Base-by-base conservation (phyloP, 805 yeast genomes). In the Ogataea wickerhamii region DNA sequence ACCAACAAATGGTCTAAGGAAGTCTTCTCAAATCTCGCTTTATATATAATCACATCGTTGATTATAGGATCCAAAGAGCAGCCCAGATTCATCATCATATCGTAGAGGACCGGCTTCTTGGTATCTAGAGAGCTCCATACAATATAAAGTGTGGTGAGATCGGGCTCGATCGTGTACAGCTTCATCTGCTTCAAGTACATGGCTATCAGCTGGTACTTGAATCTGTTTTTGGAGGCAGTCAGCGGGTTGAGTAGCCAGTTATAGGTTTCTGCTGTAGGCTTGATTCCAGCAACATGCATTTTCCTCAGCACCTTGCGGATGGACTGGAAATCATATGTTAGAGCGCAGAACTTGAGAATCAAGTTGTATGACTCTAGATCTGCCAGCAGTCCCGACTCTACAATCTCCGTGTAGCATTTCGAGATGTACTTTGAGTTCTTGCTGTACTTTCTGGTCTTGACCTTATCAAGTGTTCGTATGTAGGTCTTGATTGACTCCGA, bases 131-230 rank as follows among this genome's bases (percentile, higher is more conserved):
- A 34, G 4, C 33, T 28, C 19, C 49, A 43, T 12, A 52, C 32
- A 8, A 52, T 49, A 37, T 44, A 53, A 45, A 56, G 52, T 7
- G 58, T 49, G 7, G 50, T 49, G 12, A 44, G 22, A 25, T 51
- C 40, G 1, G 56, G 58, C 4, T n/a, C 24, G n/a, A 47, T 19
- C 4, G 31, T 17, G 19, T 34, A 39, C 13, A 23, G 22, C 10
- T 37, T 31, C 48, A 52, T 52, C 27, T 45, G 49, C 10, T 40
- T 35, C 20, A 52, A 36, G 30, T 46, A 49, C 35, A 36, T 26
- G 16, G 33, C 27, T n/a, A 42, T 37, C 25, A 49, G 8, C 24
- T 38, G 38, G 28, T 36, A 32, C 21, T 40, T 48, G 26, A 34
- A 27, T 8, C 14, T 25, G 27, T 40, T 28, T 2, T 8, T 28